Conservation (phyloP, 2,329 filamentous ascomycete species). For the Emergomyces africanus region DNA sequence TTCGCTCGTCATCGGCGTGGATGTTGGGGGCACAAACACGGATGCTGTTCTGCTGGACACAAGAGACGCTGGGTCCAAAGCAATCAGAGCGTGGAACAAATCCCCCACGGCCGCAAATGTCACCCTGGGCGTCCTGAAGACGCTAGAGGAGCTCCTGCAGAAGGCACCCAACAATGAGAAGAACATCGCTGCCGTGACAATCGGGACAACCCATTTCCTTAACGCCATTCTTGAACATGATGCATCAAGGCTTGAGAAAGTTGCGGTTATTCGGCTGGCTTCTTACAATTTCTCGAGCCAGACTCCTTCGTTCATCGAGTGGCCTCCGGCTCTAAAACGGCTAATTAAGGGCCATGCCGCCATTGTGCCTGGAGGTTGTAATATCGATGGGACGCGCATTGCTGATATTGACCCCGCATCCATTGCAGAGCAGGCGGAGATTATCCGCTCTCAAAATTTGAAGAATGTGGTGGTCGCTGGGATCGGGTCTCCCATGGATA, state of each 20-base stretch:
- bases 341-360: slow-evolving; percentile 4
- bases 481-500: slow-evolving; percentile 7
- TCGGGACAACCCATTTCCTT: slow-evolving; percentile 39
- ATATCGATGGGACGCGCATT: slow-evolving; percentile 5
- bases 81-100: slow-evolving; percentile 37
- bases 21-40: slow-evolving; percentile 29
- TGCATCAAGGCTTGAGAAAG: slow-evolving; percentile 29
- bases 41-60: slow-evolving; percentile 37
- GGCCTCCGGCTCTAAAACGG: slow-evolving; percentile 26
- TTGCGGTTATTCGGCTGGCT: slow-evolving; percentile 34
- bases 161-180: slow-evolving; percentile 26
- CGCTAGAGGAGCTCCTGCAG: slow-evolving; percentile 33
- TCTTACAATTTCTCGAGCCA: slow-evolving; percentile 4
- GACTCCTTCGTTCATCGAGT: slow-evolving; percentile 37
- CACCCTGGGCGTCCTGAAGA: slow-evolving; percentile 36
- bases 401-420: not conserved
- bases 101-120: slow-evolving; percentile 39
- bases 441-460: slow-evolving; percentile 1
- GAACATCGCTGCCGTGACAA: slow-evolving; percentile 36
- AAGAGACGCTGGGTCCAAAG: slow-evolving; percentile 18
- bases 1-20: slow-evolving; percentile 24
- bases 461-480: slow-evolving; percentile 5
- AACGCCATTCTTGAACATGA: slow-evolving; percentile 39
- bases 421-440: slow-evolving; percentile 1
- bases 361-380: slow-evolving; percentile 5